Evolutionary conservation across 441 rosid genomes (phyloP), one percentile per base, ranked within the genome.

Genomic region (Breynia disticha): DNA sequence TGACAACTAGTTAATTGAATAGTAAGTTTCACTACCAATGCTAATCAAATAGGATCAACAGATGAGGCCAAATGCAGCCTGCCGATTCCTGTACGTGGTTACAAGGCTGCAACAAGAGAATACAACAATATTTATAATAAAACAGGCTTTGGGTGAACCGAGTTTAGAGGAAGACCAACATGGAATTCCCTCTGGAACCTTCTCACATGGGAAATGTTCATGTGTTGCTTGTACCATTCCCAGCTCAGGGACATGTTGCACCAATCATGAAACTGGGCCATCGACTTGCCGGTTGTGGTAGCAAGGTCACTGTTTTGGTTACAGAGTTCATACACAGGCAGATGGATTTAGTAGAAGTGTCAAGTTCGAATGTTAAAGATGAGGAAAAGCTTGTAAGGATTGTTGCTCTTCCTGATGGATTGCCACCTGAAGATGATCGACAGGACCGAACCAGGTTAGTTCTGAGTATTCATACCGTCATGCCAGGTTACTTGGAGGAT

Each of bases 241-340:
- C 71, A 21, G 20, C 52, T 28, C 70, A 72, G 50, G 73, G 76
- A 17, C 72, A 75, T 50, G 55, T 57, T 11, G 22, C 49, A 0
- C 76, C 76, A 5, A 47, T 62, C 10, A 41, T 60, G 67, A 65
- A 70, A 22, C 35, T 65, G 41, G 52, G 66, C 5, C 45, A 52
- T 49, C 52, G n/a, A 57, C 57, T 70, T 11, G 73, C 68, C 14
- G 19, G 56, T 18, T 46, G 49, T 11, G 78, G 70, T n/a, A 11
- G 60, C 69, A 62, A 57, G 60, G 65, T 70, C 20, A 70, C 72
- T 0, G 38, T 66, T n/a, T 45, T 73, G 9, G 46, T 4, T 18
- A 43, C 61, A 2, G 43, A 55, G 38, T 13, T 35, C 11, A 6
- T 15, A 10, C 56, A 16, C 8, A 13, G 22, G 1, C 22, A 48